Percentiles rank a stretch among this genome's conserved stretches.
Conservation (phyloP, 163 green algal genomes). For the Botryococcus braunii region DNA sequence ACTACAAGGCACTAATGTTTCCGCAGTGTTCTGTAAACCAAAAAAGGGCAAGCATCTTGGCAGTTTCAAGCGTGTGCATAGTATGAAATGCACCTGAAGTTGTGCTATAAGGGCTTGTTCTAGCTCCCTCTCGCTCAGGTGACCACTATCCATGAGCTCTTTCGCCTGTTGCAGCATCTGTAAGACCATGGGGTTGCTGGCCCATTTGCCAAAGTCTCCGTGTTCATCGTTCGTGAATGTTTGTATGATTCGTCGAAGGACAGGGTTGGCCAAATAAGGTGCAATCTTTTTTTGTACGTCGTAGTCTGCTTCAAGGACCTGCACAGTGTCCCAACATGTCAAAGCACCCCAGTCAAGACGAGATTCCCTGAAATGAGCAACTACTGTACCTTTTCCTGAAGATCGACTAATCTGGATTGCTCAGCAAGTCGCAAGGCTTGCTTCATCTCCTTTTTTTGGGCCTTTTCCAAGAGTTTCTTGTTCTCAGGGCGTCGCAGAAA, state of each 20-base stretch:
- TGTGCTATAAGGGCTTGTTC: constrained; percentile 32
- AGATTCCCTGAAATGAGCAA: too few species aligned
- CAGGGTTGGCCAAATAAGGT: constrained; percentile 43
- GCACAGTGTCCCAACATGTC: background rate
- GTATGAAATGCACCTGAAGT: constrained; percentile 18
- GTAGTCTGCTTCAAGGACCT: constrained; percentile 46
- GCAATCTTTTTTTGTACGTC: constrained; percentile 45
- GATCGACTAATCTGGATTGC: constrained; percentile 28
- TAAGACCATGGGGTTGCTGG: constrained; percentile 57
- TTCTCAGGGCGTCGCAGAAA: constrained; percentile 61
- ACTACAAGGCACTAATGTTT: background rate
- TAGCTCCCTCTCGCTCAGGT: constrained; percentile 43
- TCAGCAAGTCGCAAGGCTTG: constrained; percentile 31
- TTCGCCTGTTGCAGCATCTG: constrained; percentile 51
- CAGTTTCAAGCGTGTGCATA: too few species aligned
- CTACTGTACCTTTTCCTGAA: constrained; percentile 32
- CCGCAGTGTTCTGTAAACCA: too few species aligned
- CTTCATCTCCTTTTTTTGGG: constrained; percentile 53
- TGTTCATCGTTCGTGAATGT: constrained; percentile 51
- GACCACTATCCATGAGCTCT: constrained; percentile 40
- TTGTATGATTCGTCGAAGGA: constrained; percentile 49
- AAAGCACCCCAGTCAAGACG: too few species aligned
- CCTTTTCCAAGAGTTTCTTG: constrained; percentile 39
- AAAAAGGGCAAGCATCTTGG: too few species aligned
- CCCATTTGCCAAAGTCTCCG: constrained; percentile 59